These are phyloP conservation scores for Leucoagaricus sp. DNA, from an alignment of 1,284 basidiomycete species.

Conservation along the genomic window DNA sequence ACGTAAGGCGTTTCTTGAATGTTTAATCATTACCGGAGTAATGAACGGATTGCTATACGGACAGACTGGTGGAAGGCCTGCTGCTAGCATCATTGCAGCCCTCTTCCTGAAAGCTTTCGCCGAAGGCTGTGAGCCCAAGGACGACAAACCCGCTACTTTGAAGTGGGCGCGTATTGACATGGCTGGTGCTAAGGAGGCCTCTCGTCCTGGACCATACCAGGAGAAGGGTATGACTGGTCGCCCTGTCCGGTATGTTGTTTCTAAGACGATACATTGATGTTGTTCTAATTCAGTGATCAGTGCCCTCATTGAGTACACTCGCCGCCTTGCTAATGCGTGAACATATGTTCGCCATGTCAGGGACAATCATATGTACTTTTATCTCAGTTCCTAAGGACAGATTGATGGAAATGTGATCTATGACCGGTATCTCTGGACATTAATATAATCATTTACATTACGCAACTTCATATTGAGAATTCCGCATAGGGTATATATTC, in stretches of 20 bases:
- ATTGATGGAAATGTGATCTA: too few relatives aligned
- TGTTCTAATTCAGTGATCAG: slow-evolving; percentile 22
- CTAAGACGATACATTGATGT: too few relatives aligned
- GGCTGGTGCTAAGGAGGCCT: slow-evolving; percentile 79
- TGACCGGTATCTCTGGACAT: too few relatives aligned
- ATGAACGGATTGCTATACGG: slow-evolving; percentile 6
- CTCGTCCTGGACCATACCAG: slow-evolving; percentile 61
- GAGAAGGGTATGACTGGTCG: slow-evolving; percentile 82
- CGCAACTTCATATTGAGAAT: too few relatives aligned
- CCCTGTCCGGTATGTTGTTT: slow-evolving; percentile 60
- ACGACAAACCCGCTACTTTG: slow-evolving; percentile 49
- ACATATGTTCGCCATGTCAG: too few relatives aligned
- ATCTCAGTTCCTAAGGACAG: too few relatives aligned
- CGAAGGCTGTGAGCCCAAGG: slow-evolving; percentile 63
- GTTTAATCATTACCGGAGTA: not conserved
- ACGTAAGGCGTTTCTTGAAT: slow-evolving; percentile 45
- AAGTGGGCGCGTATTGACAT: slow-evolving; percentile 88
- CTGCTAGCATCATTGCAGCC: slow-evolving; percentile 81
- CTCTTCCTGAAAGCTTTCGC: slow-evolving; percentile 86
- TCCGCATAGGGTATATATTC: too few relatives aligned
- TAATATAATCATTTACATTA: too few relatives aligned
- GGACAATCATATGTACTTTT: too few relatives aligned
- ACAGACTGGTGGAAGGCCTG: slow-evolving; percentile 77
- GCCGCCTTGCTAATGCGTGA: too few relatives aligned
- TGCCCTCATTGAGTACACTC: slow-evolving; percentile 42